Percentiles rank a stretch among this genome's conserved stretches.
Conservation (phyloP, 768 basidiomycete species). For the Suillus luteus region DNA sequence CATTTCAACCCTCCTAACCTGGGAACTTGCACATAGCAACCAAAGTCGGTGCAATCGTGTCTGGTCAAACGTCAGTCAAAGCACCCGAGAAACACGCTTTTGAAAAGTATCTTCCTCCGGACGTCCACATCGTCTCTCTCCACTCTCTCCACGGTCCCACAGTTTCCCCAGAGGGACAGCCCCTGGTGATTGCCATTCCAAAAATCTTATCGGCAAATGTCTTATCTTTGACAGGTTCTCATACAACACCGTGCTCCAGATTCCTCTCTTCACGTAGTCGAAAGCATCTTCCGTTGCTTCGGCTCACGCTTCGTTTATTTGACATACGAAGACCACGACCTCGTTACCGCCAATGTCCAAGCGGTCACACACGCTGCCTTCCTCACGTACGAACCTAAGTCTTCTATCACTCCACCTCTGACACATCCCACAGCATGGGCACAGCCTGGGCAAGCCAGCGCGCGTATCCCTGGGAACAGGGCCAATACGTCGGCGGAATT, state of each 20-base stretch:
- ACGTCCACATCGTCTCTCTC: conserved; percentile 87
- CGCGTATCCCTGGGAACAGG: conserved; percentile 94
- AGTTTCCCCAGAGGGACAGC: conserved; percentile 86
- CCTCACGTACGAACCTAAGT: conserved; percentile 60
- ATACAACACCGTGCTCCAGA: conserved; percentile 84
- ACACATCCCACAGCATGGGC: conserved; percentile 74
- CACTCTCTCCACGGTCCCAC: conserved; percentile 95
- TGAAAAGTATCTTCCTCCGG: conserved; percentile 81
- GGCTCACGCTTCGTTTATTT: conserved; percentile 87
- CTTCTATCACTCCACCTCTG: conserved; percentile 3
- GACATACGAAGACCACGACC: conserved; percentile 95
- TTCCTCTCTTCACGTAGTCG: conserved; percentile 74
- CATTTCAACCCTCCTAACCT: conserved; percentile 2
- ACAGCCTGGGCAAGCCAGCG: conserved; percentile 85
- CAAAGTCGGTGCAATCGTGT: conserved; percentile 87
- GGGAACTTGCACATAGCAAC: conserved; percentile 59
- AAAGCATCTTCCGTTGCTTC: conserved; percentile 78
- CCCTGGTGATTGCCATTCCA: conserved; percentile 59
- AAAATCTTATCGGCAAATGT: conserved; percentile 2
- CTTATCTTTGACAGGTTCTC: conserved; percentile 60
- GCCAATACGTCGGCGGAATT: conserved; percentile 94
- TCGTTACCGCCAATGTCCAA: conserved; percentile 96
- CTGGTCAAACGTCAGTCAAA: conserved; percentile 97
- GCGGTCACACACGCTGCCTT: conserved; percentile 98
- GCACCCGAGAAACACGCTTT: conserved; percentile 91